phyloP scores from a whole-genome alignment of 176 grass and related monocot species.

The Thalia dealbata region DNA sequence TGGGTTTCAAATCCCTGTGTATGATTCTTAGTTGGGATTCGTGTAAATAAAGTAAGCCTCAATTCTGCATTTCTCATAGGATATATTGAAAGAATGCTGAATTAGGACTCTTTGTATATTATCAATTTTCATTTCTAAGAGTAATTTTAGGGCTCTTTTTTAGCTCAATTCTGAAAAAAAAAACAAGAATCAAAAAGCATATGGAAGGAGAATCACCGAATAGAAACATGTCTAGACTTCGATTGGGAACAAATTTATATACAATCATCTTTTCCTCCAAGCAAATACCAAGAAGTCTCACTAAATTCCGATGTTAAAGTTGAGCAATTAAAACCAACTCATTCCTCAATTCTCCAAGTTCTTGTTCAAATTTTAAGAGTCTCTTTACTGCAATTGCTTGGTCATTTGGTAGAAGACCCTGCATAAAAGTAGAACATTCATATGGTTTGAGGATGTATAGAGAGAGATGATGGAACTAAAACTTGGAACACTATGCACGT shows the following conservation, averaged over 20 bases:
- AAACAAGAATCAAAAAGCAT: too few species aligned
- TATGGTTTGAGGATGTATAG: too few species aligned
- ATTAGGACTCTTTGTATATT: too few species aligned
- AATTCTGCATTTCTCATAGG: too few species aligned
- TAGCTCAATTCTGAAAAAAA: too few species aligned
- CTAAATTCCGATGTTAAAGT: slow-evolving; percentile 38
- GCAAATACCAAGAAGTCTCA: slow-evolving; percentile 14
- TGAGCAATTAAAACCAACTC: slow-evolving; percentile 31
- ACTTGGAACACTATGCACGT: too few species aligned
- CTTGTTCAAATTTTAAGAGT: not conserved
- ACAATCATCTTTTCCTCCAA: slow-evolving; percentile 23
- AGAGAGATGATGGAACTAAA: too few species aligned
- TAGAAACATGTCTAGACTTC: slow-evolving; percentile 29
- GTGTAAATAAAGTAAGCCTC: slow-evolving; percentile 22
- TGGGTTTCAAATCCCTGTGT: slow-evolving; percentile 12
- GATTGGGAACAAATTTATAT: slow-evolving; percentile 32
- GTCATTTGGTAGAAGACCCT: slow-evolving; percentile 7
- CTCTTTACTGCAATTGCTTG: slow-evolving; percentile 8
- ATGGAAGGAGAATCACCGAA: slow-evolving; percentile 2
- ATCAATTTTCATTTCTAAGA: too few species aligned
- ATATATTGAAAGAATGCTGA: too few species aligned
- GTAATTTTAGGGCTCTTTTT: too few species aligned
- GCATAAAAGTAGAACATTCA: too few species aligned
- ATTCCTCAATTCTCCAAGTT: slow-evolving; percentile 5
- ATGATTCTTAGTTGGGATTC: slow-evolving; percentile 34